These are phyloP conservation scores for Celoporthe dispersa DNA, from an alignment of 2,329 filamentous ascomycete genomes.

Conservation along the genomic window DNA sequence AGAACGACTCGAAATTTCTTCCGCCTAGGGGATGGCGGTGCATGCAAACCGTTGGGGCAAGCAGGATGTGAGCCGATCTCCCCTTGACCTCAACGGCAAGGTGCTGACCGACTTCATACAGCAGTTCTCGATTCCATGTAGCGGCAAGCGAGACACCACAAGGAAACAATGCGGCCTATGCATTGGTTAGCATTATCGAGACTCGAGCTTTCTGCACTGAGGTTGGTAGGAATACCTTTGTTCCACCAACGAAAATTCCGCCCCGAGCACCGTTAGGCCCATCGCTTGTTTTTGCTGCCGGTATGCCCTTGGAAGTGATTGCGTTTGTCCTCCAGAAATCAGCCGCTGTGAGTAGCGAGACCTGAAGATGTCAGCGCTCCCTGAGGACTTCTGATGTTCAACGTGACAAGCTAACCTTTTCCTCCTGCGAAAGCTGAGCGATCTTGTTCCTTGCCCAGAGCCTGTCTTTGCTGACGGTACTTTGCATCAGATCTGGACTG, in stretches of 20 bases:
- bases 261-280: slow-evolving; percentile 73
- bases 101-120: slow-evolving; percentile 71
- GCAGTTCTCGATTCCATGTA: slow-evolving; percentile 75
- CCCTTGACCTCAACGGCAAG: slow-evolving; percentile 74
- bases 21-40: slow-evolving; percentile 84
- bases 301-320: slow-evolving; percentile 65
- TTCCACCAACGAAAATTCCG: slow-evolving; percentile 70
- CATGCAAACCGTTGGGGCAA: slow-evolving; percentile 81
- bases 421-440: slow-evolving; percentile 56
- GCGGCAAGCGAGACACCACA: slow-evolving; percentile 79
- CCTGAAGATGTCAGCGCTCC: slow-evolving; percentile 42
- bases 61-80: slow-evolving; percentile 72
- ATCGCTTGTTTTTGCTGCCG: slow-evolving; percentile 69
- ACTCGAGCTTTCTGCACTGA: background rate
- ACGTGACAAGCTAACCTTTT: slow-evolving; percentile 52
- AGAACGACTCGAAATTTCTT: slow-evolving; percentile 85
- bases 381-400: background rate
- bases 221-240: slow-evolving; percentile 48
- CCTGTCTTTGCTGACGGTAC: slow-evolving; percentile 43
- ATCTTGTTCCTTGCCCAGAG: slow-evolving; percentile 54
- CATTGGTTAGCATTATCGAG: slow-evolving; percentile 20
- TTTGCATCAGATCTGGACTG: slow-evolving; percentile 46
- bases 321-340: slow-evolving; percentile 74
- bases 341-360: slow-evolving; percentile 62
- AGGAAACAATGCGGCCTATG: slow-evolving; percentile 74